Evolutionary conservation across 306 rosid species (phyloP).

Genomic region (Lathyrus aphaca): DNA sequence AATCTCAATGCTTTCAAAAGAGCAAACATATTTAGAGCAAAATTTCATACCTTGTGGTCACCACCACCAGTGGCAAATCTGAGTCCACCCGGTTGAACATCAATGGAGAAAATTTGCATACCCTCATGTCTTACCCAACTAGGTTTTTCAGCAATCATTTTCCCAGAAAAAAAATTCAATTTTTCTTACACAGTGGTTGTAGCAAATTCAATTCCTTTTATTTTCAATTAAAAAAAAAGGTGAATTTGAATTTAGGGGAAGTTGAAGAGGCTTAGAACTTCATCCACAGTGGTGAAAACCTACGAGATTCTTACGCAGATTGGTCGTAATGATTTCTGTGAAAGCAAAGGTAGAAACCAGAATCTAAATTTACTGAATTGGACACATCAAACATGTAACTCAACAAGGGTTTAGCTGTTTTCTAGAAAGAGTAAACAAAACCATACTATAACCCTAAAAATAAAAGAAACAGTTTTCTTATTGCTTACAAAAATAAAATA

Average conservation of each 20-base stretch:
- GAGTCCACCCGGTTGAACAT: slow-evolving; percentile 93
- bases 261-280: slow-evolving; percentile 30
- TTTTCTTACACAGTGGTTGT: slow-evolving; percentile 24
- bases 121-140: slow-evolving; percentile 96
- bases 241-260: slow-evolving; percentile 17
- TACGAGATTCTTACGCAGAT: slow-evolving; percentile 29
- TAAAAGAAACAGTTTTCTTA: neutral
- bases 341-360: slow-evolving; percentile 10
- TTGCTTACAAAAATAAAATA: no score
- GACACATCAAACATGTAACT: neutral
- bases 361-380: slow-evolving; percentile 16
- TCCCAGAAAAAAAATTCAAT: slow-evolving; percentile 5
- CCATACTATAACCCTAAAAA: neutral
- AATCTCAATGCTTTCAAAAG: neutral
- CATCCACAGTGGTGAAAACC: slow-evolving; percentile 36
- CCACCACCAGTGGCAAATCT: slow-evolving; percentile 98
- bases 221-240: neutral
- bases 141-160: slow-evolving; percentile 95
- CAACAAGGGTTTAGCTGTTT: neutral
- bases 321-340: neutral
- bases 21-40: neutral
- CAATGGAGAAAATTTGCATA: slow-evolving; percentile 96
- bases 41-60: slow-evolving; percentile 80
- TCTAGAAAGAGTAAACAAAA: neutral
- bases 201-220: slow-evolving; percentile 28